Evolutionary conservation across 768 basidiomycete genomes (phyloP), one percentile per base, ranked within the genome.

Genomic region (Calocybe gangraenosa): DNA sequence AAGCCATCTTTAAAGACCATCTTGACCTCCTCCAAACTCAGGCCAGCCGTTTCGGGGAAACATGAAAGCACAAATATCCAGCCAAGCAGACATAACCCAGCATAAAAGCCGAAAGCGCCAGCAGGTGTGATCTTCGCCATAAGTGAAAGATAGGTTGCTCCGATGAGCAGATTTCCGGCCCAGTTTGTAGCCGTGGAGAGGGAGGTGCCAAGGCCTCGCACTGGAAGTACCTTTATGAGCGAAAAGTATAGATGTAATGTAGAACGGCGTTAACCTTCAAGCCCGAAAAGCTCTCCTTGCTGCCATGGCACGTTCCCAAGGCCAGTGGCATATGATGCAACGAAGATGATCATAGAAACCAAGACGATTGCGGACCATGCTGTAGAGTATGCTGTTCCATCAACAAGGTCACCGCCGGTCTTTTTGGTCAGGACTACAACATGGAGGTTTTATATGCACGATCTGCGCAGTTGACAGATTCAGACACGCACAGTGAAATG

Each of bases 281-380:
- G 74, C 15, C 74, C 70, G 65, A 92, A 92, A 9, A 92, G 72
- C 58, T 91, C 89, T 35, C 87, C 87, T 61, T 90, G 89, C 56
- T 89, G 87, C 89, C 89, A 91, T 0, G 89, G 89, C 2, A 89
- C 80, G 55, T 87, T 87, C 0, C 87, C 87, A 13, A 89, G 65
- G 3, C 87, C 84, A 2, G 77, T 84, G 0, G 87, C 90, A 56
- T 92, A 92, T 8, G 83, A 83, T 1, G 84, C 84, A 17, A 90
- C 87, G 63, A 84, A 92, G 52, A 87, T 58, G 52, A 92, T 79
- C 85, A 92, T 91, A n/a, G 83, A 76, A 5, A 83, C 49, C n/a
- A 91, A 62, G 2, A 91, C 84, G 46, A 86, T 64, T 1, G 73
- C 74, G 3, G 82, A 84, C 82, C 81, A 88, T 13, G 70, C 59